Evolutionary conservation across 805 yeast species (phyloP).

Genomic region (Yarrowia sp.): DNA sequence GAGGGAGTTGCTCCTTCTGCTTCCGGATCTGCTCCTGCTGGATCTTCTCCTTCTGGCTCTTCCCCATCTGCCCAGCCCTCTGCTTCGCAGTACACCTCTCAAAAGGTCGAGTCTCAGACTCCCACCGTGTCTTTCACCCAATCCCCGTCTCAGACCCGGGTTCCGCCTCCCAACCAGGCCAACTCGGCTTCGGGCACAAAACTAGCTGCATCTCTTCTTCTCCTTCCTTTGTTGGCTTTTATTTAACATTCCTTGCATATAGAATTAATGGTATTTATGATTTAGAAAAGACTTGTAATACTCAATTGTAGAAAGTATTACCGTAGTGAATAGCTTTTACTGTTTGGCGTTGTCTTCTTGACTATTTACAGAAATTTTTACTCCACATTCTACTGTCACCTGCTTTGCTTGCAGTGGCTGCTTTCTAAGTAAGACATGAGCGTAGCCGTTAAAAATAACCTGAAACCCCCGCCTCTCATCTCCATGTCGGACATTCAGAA

Average conservation of each 20-base stretch:
- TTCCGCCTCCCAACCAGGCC: slow-evolving; percentile 16
- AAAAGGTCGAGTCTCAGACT: slow-evolving; percentile 19
- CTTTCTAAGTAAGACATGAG: background rate
- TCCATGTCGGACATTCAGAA: no score
- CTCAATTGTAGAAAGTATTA: background rate
- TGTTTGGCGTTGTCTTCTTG: no score
- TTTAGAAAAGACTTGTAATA: background rate
- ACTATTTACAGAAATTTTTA: no score
- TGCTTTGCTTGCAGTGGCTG: background rate
- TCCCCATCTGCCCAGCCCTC: background rate
- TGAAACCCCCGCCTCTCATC: slow-evolving; percentile 1
- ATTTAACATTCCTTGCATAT: slow-evolving; percentile 28
- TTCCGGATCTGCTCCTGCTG: background rate
- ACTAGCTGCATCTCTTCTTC: slow-evolving; percentile 10
- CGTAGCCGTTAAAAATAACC: slow-evolving; percentile 2
- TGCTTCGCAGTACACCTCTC: background rate
- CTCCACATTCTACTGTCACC: no score
- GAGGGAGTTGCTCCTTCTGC: no score
- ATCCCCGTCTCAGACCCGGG: background rate
- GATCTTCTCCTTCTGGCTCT: background rate
- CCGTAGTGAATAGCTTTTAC: no score
- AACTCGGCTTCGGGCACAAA: slow-evolving; percentile 12
- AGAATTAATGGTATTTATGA: slow-evolving; percentile 16
- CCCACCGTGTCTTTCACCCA: slow-evolving; percentile 2
- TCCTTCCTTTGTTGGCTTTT: slow-evolving; percentile 33